Evolutionary conservation across 148 eudicot species (phyloP), one percentile per base, ranked within the genome.

Genomic region (Gaultheria prostrata): DNA sequence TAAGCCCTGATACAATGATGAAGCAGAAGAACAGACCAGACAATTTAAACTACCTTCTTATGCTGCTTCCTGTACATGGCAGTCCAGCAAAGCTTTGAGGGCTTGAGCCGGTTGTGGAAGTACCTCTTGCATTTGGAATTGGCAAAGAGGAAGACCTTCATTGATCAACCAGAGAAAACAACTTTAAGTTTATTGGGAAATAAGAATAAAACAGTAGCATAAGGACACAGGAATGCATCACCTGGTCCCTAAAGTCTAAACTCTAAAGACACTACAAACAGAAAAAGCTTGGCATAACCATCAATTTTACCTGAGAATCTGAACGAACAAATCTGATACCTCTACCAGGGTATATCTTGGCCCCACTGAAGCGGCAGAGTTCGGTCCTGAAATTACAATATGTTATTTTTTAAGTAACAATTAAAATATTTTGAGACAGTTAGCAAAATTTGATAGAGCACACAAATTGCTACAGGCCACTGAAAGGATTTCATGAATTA

Each of bases 111-210:
- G 83, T 92, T 92, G 89, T 92, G 94, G 90, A 92, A 92, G 81
- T 92, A 92, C 89, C 94, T 90, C 89, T 92, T 90, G 87, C 94
- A 90, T 87, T 92, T 92, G 1, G 93, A 90, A 53, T 92, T 90
- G 8, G 78, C 88, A 33, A 92, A 92, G 48, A 92, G 90, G 87
- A 92, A 92, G 30, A 92, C 94, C 94, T 92, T 69, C 21, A 86
- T 51, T 28, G 49, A 78, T 18, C 45, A 73, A 84, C 28, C 45
- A 74, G 28, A 54, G 18, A 46, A 12, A 61, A 20, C 9, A 3
- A 67, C 46, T 80, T 43, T 80, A 53, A 80, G 28, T 53, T 15
- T 32, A 33, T 2, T 0, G n/a, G 24, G 56, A 50, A 51, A 4
- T 24, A 24, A 15, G 3, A 32, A 32, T 14, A 77, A 53, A 76